Evolutionary conservation across 192 early-diverging fungal genomes (phyloP), one percentile per base, ranked within the genome.

Genomic region (Chytriomyces hyalinus): DNA sequence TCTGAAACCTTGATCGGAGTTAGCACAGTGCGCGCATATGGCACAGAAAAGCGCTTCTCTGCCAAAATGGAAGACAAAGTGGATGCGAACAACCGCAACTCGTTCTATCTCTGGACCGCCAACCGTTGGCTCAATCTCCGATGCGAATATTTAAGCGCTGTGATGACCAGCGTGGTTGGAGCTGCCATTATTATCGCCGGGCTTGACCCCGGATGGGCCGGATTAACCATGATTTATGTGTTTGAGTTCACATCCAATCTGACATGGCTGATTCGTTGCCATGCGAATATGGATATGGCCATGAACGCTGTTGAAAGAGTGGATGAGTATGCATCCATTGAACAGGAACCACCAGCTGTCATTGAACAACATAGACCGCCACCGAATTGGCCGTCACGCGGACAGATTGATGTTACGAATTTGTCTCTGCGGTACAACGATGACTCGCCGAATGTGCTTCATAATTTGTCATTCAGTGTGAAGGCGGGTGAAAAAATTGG

Each of bases 71-170:
- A 67, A 47, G 66, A 68, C 11, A 85, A 84, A 59, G 66, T 79
- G 17, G 79, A 97, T 79, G 83, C 80, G 59, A 92, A 93, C 83
- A 93, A 94, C 82, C 85, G 94, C 13, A 90, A 92, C 10, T 94
- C 88, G 78, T 91, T 94, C 67, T 88, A 92, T 79, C 86, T 94
- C 85, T 94, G 93, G 92, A 91, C 89, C 8, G 87, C 87, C n/a
- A 93, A 93, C 85, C 86, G 70, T 20, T 81, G 74, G 73, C n/a
- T 81, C 1, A 81, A 60, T 43, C 50, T 73, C 11, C 68, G 62
- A 13, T 70, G 61, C n/a, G 77, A 65, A 22, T 70, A 64, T 61
- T 61, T 62, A 9, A 43, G 44, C 6, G 67, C 67, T 44, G 65
- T 69, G 1, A 78, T 69, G 67, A 61, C 36, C 7, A 61, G 64